Evolutionary conservation across 306 rosid species (phyloP).

Genomic region (Carpinus fangiana): DNA sequence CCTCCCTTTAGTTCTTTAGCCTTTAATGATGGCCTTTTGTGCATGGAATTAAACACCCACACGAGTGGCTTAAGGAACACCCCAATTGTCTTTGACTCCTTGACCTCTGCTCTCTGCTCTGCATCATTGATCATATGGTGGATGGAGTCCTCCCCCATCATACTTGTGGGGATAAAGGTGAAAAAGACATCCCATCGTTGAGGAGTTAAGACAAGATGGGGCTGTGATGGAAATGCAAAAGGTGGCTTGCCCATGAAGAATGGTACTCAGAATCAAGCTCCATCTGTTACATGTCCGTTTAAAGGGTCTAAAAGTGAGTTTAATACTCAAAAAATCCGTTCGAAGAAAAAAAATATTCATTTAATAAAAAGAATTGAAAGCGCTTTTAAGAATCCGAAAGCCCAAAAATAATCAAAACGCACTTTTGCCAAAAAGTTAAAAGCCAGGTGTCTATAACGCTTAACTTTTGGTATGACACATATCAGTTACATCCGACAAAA

Average conservation of each 20-base stretch:
- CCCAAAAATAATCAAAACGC: no score
- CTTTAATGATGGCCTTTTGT: background rate
- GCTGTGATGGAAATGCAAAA: conserved; percentile 14
- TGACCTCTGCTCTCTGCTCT: conserved; percentile 30
- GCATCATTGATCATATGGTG: background rate
- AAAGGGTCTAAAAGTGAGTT: no score
- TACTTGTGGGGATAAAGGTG: conserved; percentile 13
- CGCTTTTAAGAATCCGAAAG: no score
- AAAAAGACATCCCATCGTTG: conserved; percentile 39
- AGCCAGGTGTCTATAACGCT: no score
- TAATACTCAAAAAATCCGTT: no score
- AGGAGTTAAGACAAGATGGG: conserved; percentile 19
- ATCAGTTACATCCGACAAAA: no score
- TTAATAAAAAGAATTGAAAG: no score
- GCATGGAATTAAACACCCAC: background rate
- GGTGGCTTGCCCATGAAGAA: conserved; percentile 19
- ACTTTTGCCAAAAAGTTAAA: no score
- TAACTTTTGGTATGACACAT: no score
- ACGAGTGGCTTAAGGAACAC: background rate
- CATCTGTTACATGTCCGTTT: no score
- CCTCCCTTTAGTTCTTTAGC: background rate
- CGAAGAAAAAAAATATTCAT: no score
- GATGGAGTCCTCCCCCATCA: conserved; percentile 12
- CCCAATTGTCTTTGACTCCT: conserved; percentile 7
- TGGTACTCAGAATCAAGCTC: background rate